Conservation (phyloP, 176 grass and related monocot genomes). For the maize (Zea mays) region DNA sequence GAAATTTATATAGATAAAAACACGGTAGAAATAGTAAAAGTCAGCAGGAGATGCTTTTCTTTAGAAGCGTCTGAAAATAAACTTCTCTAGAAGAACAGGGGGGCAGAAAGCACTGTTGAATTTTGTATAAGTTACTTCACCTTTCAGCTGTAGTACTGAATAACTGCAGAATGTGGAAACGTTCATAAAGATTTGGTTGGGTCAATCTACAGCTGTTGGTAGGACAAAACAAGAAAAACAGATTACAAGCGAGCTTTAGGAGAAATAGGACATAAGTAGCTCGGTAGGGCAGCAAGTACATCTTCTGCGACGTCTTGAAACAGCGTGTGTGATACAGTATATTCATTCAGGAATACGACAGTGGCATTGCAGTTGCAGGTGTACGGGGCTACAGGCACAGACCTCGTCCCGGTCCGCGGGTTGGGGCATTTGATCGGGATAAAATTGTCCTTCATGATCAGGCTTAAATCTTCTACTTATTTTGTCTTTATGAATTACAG, state of each 20-base stretch:
- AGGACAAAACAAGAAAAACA: neutral
- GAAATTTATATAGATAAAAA: no score
- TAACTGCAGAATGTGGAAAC: neutral
- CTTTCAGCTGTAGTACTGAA: slow-evolving; percentile 6
- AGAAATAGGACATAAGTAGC: slow-evolving; percentile 11
- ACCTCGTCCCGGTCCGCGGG: neutral
- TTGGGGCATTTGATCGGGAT: slow-evolving; percentile 5
- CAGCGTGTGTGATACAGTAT: neutral
- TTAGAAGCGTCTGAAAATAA: neutral
- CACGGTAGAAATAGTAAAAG: no score
- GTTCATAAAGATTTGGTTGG: slow-evolving; percentile 24
- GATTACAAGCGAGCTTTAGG: neutral
- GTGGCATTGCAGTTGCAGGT: slow-evolving; percentile 13
- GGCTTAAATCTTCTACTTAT: no score
- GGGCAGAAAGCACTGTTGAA: neutral
- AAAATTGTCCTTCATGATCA: neutral
- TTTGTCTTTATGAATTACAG: no score
- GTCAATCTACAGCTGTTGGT: neutral
- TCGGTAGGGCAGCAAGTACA: slow-evolving; percentile 28
- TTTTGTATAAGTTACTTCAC: slow-evolving; percentile 16
- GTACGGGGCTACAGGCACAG: neutral
- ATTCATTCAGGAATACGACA: slow-evolving; percentile 18
- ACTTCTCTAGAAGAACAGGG: neutral
- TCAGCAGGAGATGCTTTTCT: neutral
- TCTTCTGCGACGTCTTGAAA: slow-evolving; percentile 5